A percentile compares a stretch with the other conserved stretches of the same genome.
Conservation (phyloP, 108 stramenopile genomes). For the Cyclostephanos invisitatus region DNA sequence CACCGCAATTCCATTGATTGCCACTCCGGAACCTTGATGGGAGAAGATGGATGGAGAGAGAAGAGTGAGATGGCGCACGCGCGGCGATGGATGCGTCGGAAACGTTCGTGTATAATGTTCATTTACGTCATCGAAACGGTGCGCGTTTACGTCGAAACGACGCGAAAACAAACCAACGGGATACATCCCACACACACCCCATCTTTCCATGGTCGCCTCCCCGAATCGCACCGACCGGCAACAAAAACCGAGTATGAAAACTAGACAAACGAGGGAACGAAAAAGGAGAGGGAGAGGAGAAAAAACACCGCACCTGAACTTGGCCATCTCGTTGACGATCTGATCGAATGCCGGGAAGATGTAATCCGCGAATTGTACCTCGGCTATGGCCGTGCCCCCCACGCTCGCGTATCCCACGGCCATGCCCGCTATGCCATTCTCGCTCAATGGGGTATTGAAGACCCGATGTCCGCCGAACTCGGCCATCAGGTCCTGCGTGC, state of each 20-base stretch:
- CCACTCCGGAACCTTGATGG: constrained; percentile 80
- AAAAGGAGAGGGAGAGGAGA: neutral
- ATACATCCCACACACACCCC: no score
- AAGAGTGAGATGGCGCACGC: neutral
- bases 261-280: no score
- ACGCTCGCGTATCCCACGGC: constrained; percentile 95
- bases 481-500: constrained; percentile 64
- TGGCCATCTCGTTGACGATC: constrained; percentile 97
- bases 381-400: constrained; percentile 96
- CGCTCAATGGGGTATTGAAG: constrained; percentile 93
- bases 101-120: no score
- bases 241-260: no score
- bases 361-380: constrained; percentile 97
- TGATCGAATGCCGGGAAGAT: constrained; percentile 96
- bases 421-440: constrained; percentile 93
- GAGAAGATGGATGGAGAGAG: neutral
- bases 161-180: no score
- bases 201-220: no score
- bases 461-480: constrained; percentile 90
- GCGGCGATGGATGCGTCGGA: no score
- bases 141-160: no score
- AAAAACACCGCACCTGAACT: constrained; percentile 58
- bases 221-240: no score
- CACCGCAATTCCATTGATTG: constrained; percentile 96
- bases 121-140: no score